Evolutionary conservation across 805 yeast genomes (phyloP).

Genomic region (Diddensiella caesifluorescens): DNA sequence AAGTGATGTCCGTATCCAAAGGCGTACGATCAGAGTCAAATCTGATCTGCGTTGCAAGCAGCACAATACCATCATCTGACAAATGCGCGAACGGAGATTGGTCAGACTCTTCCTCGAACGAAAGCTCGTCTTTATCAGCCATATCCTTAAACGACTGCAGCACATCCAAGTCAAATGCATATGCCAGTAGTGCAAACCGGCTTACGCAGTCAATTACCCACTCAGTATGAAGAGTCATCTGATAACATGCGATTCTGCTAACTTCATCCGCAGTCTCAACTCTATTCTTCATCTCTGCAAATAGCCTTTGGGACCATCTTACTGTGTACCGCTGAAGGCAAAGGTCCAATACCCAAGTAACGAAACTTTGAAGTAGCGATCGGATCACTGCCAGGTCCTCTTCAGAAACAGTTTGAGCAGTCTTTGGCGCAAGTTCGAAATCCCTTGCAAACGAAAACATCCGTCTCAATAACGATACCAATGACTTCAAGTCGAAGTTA

Average conservation of each 20-base stretch:
- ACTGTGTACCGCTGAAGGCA: slow-evolving; percentile 30
- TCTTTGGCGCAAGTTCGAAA: slow-evolving; percentile 42
- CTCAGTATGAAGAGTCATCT: slow-evolving; percentile 27
- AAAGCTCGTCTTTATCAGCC: slow-evolving; percentile 37
- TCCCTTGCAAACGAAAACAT: slow-evolving; percentile 52
- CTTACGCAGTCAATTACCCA: slow-evolving; percentile 33
- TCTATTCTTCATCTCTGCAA: slow-evolving; percentile 31
- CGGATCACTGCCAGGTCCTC: slow-evolving; percentile 49
- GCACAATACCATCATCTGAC: slow-evolving; percentile 31
- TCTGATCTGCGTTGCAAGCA: slow-evolving; percentile 31
- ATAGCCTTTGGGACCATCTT: slow-evolving; percentile 30
- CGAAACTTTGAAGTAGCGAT: slow-evolving; percentile 55
- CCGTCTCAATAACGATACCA: slow-evolving; percentile 51
- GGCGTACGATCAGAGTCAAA: slow-evolving; percentile 20
- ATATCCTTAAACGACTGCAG: slow-evolving; percentile 28
- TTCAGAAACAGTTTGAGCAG: slow-evolving; percentile 37
- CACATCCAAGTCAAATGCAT: slow-evolving; percentile 63
- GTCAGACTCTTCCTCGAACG: slow-evolving; percentile 33
- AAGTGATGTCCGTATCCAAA: slow-evolving; percentile 11
- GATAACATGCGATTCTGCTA: slow-evolving; percentile 15
- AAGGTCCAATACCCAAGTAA: slow-evolving; percentile 48
- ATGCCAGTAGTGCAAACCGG: slow-evolving; percentile 47
- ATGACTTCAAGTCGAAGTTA: slow-evolving; percentile 29
- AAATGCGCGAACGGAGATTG: slow-evolving; percentile 25
- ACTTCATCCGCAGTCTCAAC: slow-evolving; percentile 24